Conservation (phyloP, 768 basidiomycete genomes). For the Pilatotrama ljubarskyi region DNA sequence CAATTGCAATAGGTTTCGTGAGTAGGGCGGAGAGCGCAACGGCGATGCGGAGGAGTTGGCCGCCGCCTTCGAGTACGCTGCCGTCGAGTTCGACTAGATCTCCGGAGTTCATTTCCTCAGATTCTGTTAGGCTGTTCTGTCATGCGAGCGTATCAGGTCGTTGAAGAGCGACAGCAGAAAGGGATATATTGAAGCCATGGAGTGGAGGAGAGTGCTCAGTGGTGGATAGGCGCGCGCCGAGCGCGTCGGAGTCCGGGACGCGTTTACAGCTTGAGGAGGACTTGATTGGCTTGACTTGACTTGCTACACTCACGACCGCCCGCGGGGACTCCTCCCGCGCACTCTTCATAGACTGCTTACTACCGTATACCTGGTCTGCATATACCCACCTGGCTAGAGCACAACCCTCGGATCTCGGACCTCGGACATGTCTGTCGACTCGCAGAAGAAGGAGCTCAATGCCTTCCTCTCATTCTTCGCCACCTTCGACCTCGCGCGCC, state of each 20-base stretch:
- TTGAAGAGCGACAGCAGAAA: neutral
- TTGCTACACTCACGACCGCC: constrained; percentile 5
- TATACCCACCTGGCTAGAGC: constrained; percentile 17
- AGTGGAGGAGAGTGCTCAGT: no score
- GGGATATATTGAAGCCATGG: neutral
- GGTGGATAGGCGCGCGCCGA: neutral
- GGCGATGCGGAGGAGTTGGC: constrained; percentile 72
- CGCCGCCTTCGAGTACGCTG: constrained; percentile 55
- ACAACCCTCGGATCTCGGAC: constrained; percentile 4
- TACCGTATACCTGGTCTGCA: constrained; percentile 14
- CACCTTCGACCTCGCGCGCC: constrained; percentile 66
- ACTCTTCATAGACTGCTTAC: neutral
- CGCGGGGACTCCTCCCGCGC: constrained; percentile 1
- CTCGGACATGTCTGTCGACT: constrained; percentile 32
- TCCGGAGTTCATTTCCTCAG: neutral
- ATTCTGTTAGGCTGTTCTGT: no score
- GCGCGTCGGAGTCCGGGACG: constrained; percentile 6
- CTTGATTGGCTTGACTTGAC: neutral
- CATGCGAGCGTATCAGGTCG: no score
- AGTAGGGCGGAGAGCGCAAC: constrained; percentile 67
- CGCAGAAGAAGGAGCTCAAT: constrained; percentile 62
- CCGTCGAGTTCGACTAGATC: constrained; percentile 37
- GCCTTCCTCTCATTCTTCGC: constrained; percentile 83
- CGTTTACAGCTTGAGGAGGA: neutral
- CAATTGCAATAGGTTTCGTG: constrained; percentile 56